Percentiles rank a stretch among this genome's conserved stretches.
Evolutionary conservation across 768 basidiomycete species (phyloP).

Genomic region (Galerina marginata): DNA sequence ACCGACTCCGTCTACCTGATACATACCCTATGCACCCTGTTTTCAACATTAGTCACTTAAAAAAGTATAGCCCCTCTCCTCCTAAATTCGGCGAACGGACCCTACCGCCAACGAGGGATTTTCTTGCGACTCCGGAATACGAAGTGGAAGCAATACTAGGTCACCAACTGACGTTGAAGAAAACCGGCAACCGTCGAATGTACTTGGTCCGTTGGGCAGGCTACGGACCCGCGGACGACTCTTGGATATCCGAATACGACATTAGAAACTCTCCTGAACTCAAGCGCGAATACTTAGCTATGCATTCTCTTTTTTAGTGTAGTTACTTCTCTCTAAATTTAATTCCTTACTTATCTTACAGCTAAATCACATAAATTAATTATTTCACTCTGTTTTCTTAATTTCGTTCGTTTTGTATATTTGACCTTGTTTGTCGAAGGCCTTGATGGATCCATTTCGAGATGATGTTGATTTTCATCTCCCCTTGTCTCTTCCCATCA

Average conservation of each 20-base stretch:
- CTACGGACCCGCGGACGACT: constrained; percentile 25
- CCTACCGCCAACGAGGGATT: constrained; percentile 20
- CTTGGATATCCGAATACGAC: constrained; percentile 27
- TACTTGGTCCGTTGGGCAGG: constrained; percentile 27
- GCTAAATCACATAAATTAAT: neutral
- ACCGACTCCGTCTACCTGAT: constrained; percentile 26
- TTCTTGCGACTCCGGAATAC: constrained; percentile 19
- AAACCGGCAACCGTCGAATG: constrained; percentile 15
- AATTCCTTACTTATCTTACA: neutral
- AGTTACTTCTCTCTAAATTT: no score
- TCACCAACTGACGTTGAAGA: constrained; percentile 11
- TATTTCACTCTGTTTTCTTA: neutral
- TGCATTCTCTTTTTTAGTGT: neutral
- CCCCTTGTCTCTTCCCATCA: no score
- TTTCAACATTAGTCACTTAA: constrained; percentile 28
- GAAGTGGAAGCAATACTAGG: constrained; percentile 23
- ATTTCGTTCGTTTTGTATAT: neutral
- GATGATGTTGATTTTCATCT: no score
- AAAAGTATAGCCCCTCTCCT: constrained; percentile 22
- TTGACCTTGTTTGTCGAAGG: neutral
- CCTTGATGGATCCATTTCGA: no score
- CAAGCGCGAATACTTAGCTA: neutral
- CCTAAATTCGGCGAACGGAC: constrained; percentile 17
- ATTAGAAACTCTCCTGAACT: constrained; percentile 27
- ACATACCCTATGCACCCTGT: constrained; percentile 31